Evolutionary conservation across 208 protist species (phyloP).

Genomic region (Leishmania lainsoni): DNA sequence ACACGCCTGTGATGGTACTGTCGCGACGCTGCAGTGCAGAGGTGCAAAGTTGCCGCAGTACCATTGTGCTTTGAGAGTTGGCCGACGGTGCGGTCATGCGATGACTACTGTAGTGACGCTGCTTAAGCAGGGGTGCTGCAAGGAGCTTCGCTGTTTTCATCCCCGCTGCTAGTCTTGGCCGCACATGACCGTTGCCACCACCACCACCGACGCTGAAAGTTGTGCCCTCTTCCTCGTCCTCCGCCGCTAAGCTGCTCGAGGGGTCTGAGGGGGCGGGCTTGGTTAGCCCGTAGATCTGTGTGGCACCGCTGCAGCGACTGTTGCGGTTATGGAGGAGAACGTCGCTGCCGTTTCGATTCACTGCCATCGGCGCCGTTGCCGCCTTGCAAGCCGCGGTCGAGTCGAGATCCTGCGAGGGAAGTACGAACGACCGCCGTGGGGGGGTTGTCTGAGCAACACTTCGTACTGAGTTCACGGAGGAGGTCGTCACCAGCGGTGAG

Average conservation of each 20-base stretch:
- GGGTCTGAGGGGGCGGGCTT: background rate
- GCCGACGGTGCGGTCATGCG: background rate
- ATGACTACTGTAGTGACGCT: background rate
- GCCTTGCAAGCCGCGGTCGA: background rate
- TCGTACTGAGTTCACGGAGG: background rate
- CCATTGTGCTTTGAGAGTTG: background rate
- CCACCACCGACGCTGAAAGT: background rate
- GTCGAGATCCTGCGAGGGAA: background rate
- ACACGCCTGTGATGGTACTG: background rate
- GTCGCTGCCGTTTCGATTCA: background rate
- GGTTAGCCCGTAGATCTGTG: background rate
- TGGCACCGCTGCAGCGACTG: background rate
- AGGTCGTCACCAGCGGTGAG: background rate
- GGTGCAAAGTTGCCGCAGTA: background rate
- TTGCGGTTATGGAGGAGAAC: background rate
- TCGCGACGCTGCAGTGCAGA: background rate
- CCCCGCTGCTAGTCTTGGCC: background rate
- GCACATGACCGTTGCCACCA: background rate
- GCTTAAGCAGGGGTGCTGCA: background rate
- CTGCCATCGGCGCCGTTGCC: background rate
- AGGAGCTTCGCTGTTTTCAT: background rate
- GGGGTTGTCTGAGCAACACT: background rate
- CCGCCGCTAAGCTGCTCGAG: background rate
- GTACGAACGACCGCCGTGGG: background rate
- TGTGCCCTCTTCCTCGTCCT: background rate